A percentile compares a stretch with the other conserved stretches of the same genome.
Conservation (phyloP, 1,284 basidiomycete species). For the Trichosporon sp. region DNA sequence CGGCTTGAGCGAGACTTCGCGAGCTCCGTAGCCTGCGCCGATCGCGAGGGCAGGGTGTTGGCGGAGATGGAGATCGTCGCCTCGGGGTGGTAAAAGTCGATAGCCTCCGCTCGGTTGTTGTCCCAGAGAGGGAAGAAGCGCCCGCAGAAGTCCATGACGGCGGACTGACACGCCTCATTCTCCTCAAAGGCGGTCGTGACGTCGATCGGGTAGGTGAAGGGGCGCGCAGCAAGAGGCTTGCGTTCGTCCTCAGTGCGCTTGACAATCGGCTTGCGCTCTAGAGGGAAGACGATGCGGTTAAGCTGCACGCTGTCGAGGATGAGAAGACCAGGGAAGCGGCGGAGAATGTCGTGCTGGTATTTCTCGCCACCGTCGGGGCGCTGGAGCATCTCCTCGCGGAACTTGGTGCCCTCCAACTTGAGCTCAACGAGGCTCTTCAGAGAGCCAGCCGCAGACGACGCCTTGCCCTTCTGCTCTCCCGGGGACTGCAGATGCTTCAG, state of each 20-base stretch:
- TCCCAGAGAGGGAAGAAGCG: slow-evolving; percentile 82
- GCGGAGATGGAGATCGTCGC: slow-evolving; percentile 84
- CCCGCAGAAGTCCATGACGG: slow-evolving; percentile 49
- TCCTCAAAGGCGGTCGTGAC: slow-evolving; percentile 35
- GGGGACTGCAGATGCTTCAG: slow-evolving; percentile 33
- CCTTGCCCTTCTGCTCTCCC: slow-evolving; percentile 43
- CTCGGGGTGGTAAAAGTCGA: slow-evolving; percentile 71
- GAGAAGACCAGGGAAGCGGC: slow-evolving; percentile 46
- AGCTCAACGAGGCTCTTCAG: slow-evolving; percentile 43
- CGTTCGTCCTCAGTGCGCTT: slow-evolving; percentile 30
- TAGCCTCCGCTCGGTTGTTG: slow-evolving; percentile 62
- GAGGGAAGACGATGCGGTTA: slow-evolving; percentile 51
- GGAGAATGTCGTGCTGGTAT: slow-evolving; percentile 45
- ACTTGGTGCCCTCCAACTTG: slow-evolving; percentile 38
- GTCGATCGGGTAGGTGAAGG: slow-evolving; percentile 44
- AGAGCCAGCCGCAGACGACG: slow-evolving; percentile 32
- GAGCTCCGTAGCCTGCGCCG: slow-evolving; percentile 25
- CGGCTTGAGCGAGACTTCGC: slow-evolving; percentile 55
- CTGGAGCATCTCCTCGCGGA: slow-evolving; percentile 35
- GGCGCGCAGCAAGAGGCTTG: slow-evolving; percentile 26
- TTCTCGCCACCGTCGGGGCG: slow-evolving; percentile 30
- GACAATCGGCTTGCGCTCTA: slow-evolving; percentile 40
- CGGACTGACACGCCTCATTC: slow-evolving; percentile 36
- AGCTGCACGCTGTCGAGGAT: slow-evolving; percentile 51
- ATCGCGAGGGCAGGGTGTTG: slow-evolving; percentile 74